These are phyloP conservation scores for Trichomonas vaginalis DNA, from an alignment of 208 protist species.

Conservation along the genomic window DNA sequence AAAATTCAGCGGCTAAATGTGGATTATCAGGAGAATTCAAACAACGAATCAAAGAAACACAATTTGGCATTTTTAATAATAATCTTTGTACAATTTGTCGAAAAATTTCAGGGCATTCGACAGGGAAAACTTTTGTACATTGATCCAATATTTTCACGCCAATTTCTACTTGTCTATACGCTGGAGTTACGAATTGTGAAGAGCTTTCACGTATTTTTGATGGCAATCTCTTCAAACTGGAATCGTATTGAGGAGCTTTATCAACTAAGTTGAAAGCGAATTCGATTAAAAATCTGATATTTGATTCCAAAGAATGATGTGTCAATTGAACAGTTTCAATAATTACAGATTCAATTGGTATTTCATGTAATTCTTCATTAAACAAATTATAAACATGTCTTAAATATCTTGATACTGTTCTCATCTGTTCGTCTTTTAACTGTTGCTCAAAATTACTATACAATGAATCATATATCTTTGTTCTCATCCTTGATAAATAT, in stretches of 20 bases:
- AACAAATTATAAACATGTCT: not conserved
- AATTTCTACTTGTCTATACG: not conserved
- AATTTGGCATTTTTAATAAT: not conserved
- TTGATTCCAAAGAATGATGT: not conserved
- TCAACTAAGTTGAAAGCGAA: constrained; percentile 1
- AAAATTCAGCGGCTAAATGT: not conserved
- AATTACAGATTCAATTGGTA: not conserved
- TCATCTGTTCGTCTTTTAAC: not conserved
- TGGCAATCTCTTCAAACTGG: too few species aligned
- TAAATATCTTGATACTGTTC: not conserved
- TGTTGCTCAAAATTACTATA: not conserved
- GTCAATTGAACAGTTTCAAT: not conserved
- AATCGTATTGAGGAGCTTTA: not conserved
- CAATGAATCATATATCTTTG: not conserved
- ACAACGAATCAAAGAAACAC: not conserved
- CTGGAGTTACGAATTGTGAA: not conserved
- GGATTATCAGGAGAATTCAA: not conserved
- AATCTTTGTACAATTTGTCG: not conserved
- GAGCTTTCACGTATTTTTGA: not conserved
- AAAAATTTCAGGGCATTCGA: not conserved
- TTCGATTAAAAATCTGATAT: not conserved
- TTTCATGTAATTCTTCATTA: too few species aligned
- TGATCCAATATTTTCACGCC: not conserved
- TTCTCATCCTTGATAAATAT: not conserved
- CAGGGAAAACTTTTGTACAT: not conserved